phyloP scores from a whole-genome alignment of 805 yeast genomes.

The Wickerhamomyces queroliae region DNA sequence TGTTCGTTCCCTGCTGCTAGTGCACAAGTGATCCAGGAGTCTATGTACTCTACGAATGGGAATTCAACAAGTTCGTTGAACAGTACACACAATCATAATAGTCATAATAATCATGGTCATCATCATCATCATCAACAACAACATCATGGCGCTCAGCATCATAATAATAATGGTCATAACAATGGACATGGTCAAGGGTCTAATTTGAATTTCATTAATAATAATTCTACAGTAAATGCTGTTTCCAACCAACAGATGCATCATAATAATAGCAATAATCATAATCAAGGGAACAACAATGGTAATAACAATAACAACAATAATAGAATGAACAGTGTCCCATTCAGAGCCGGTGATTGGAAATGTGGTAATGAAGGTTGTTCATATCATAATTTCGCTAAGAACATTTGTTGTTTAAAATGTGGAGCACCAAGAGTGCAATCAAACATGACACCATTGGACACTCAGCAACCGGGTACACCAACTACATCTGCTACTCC shows the following conservation, averaged over 20 bases:
- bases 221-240: background rate
- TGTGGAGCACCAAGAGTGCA: conserved; percentile 69
- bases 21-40: conserved; percentile 64
- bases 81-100: conserved; percentile 8
- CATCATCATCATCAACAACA: background rate
- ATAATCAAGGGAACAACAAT: conserved; percentile 6
- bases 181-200: conserved; percentile 6
- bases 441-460: background rate
- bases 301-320: conserved; percentile 7
- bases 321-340: conserved; percentile 50
- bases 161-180: conserved; percentile 1
- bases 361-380: conserved; percentile 78
- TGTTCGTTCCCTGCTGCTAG: conserved; percentile 84
- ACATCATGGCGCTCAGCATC: conserved; percentile 1
- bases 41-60: conserved; percentile 30
- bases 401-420: conserved; percentile 78
- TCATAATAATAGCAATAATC: conserved; percentile 18
- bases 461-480: background rate
- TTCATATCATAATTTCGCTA: conserved; percentile 88
- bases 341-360: conserved; percentile 97
- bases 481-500: background rate
- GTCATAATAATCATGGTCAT: conserved; percentile 3
- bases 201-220: conserved; percentile 4
- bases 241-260: too few relatives aligned
- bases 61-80: conserved; percentile 3